Base-by-base conservation (phyloP, 1,284 basidiomycete species). In the Cutaneotrichosporon dermatis region DNA sequence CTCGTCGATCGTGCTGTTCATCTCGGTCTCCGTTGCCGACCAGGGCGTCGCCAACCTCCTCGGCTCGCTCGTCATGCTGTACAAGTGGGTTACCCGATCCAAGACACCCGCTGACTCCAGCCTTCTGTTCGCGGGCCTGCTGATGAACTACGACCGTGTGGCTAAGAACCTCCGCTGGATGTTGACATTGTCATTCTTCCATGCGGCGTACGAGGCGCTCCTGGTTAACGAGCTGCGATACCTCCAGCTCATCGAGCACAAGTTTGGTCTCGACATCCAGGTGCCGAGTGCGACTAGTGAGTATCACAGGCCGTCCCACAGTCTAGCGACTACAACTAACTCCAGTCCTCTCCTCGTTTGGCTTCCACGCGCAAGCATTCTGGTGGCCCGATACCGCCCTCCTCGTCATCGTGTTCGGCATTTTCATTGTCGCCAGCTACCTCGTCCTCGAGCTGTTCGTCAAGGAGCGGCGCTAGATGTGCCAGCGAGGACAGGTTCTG, bases 121-220 rank as follows among this genome's bases (percentile, higher is more conserved):
- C 75, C 81, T 99, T 57, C 82, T 98, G 59, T 99, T 98, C 79
- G 94, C 94, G 4, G 95, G 95, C 4, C 80, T 98, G 59, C 81
- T 98, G 58, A 92, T 99, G 80, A 99, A 98, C 77, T 86, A 92
- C 51, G 89, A 94, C 66, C 87, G 88, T 25, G 85, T 97, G 10
- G 83, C 85, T 0, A 81, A 82, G 0, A 82, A 81, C 42, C 80
- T 95, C 51, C 85, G 84, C 59, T 96, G 92, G 90, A 80, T 98
- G 64, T 89, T 92, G 72, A 92, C 89, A 1, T 73, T 91, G 11
- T 95, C 92, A 3, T 98, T 98, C 83, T 98, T 96, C 87, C 95
- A 98, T 79, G 94, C 95, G n/a, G 95, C 90, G 0, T 98, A 92
- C 72, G 95, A 99, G 79, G 92, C 90, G 1, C 83, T 99, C 35